Percentiles rank a stretch among this genome's conserved stretches.
Evolutionary conservation across 257 asterid species (phyloP).

Genomic region (Haberlea rhodopensis): DNA sequence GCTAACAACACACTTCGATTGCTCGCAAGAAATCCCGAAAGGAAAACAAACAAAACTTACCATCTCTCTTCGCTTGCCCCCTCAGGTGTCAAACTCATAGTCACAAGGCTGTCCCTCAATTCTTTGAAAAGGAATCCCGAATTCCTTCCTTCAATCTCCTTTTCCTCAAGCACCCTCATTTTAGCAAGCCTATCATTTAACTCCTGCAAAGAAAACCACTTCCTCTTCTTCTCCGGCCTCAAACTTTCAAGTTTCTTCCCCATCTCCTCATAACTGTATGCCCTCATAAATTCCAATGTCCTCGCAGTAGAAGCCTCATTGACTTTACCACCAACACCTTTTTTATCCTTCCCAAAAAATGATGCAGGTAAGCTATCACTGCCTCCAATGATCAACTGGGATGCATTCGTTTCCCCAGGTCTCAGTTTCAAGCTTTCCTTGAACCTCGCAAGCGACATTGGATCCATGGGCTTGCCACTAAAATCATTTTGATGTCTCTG

Average conservation of each 20-base stretch:
- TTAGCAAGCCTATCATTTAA: slow-evolving; percentile 55
- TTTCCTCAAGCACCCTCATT: slow-evolving; percentile 41
- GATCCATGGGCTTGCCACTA: not conserved
- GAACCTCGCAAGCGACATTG: slow-evolving; percentile 13
- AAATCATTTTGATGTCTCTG: slow-evolving; percentile 9
- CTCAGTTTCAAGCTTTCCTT: slow-evolving; percentile 19
- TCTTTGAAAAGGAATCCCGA: not conserved
- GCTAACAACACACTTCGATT: not conserved
- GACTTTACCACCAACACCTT: slow-evolving; percentile 8
- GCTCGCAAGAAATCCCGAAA: not conserved
- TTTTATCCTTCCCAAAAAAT: slow-evolving; percentile 23
- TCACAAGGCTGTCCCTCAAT: slow-evolving; percentile 18
- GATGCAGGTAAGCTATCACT: slow-evolving; percentile 19
- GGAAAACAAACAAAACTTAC: slow-evolving; percentile 29
- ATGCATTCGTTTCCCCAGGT: slow-evolving; percentile 2
- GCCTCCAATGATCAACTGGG: slow-evolving; percentile 21
- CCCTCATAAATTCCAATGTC: slow-evolving; percentile 19
- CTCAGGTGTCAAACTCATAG: not conserved
- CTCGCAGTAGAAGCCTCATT: not conserved
- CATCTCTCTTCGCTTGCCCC: not conserved
- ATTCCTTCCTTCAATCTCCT: slow-evolving; percentile 13
- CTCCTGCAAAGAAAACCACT: slow-evolving; percentile 69
- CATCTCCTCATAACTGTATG: slow-evolving; percentile 36
- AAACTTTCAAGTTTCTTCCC: slow-evolving; percentile 55
- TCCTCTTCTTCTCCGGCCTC: slow-evolving; percentile 67